Percentiles rank a stretch among this genome's conserved stretches.
Conservation (phyloP, 345 rosid species). For the Aquilaria malaccensis region DNA sequence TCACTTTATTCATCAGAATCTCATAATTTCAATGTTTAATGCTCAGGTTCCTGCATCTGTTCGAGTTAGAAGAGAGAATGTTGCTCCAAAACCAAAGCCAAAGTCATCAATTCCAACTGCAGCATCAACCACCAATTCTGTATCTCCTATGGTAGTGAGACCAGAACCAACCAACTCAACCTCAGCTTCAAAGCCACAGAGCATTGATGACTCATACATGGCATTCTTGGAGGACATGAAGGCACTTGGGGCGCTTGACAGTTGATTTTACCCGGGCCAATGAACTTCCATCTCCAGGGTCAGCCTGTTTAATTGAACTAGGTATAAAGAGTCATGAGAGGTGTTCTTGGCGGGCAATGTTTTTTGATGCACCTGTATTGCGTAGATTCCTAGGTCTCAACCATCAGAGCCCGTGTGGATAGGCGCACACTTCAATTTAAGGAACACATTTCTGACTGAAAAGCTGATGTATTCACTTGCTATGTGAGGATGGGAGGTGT, state of each 20-base stretch:
- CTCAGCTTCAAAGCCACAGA: conserved; percentile 49
- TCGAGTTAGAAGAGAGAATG: conserved; percentile 81
- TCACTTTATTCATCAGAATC: neutral
- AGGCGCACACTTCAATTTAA: too few relatives aligned
- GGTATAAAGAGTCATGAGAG: too few relatives aligned
- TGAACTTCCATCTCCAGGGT: too few relatives aligned
- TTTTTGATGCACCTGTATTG: too few relatives aligned
- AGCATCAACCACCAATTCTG: conserved; percentile 27
- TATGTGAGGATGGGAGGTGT: too few relatives aligned
- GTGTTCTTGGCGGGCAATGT: too few relatives aligned
- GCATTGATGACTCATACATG: conserved; percentile 81
- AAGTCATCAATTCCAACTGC: conserved; percentile 35
- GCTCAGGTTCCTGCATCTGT: conserved; percentile 95
- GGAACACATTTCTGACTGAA: too few relatives aligned
- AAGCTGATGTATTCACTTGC: too few relatives aligned
- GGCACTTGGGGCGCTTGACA: conserved; percentile 94
- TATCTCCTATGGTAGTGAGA: conserved; percentile 35
- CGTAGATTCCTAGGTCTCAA: too few relatives aligned
- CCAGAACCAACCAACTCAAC: conserved; percentile 37
- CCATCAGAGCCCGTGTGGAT: too few relatives aligned
- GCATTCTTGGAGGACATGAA: conserved; percentile 98
- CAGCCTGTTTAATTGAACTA: too few relatives aligned
- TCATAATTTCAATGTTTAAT: neutral
- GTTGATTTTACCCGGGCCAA: conserved; percentile 22
- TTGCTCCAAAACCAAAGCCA: conserved; percentile 60